Evolutionary conservation across 805 yeast species (phyloP).

Genomic region (Kazachstania bromeliacearum): DNA sequence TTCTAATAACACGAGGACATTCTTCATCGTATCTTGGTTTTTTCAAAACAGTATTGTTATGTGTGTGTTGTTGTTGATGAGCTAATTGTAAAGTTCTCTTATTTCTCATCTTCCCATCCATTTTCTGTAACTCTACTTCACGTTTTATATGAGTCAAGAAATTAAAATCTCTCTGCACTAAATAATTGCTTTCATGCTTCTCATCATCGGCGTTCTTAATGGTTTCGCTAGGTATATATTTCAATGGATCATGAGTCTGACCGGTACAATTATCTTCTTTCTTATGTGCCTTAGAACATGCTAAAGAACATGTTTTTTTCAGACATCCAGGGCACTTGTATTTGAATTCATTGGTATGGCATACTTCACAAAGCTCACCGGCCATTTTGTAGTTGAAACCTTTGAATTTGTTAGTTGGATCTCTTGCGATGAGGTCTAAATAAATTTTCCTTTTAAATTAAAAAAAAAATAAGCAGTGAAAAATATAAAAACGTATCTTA

Average conservation of each 20-base stretch:
- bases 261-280: conserved; percentile 57
- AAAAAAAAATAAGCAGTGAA: no score
- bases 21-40: conserved; percentile 4
- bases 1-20: conserved; percentile 31
- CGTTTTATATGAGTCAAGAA: conserved; percentile 56
- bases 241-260: conserved; percentile 43
- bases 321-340: conserved; percentile 80
- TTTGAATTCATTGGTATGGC: conserved; percentile 37
- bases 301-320: conserved; percentile 55
- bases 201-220: conserved; percentile 33
- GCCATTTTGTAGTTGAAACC: not conserved
- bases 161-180: conserved; percentile 75
- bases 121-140: conserved; percentile 46
- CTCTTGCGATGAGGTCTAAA: not conserved
- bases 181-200: conserved; percentile 31
- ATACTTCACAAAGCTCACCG: conserved; percentile 34
- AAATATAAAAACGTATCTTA: no score
- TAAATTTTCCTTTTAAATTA: no score
- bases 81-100: conserved; percentile 32
- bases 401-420: not conserved
- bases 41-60: conserved; percentile 6
- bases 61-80: conserved; percentile 18
- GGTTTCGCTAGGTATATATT: conserved; percentile 42
- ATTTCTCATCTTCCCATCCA: conserved; percentile 39
- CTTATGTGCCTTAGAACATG: conserved; percentile 68